phyloP scores from a whole-genome alignment of 495 filamentous ascomycete genomes.

The Lentithecium fluviatile region DNA sequence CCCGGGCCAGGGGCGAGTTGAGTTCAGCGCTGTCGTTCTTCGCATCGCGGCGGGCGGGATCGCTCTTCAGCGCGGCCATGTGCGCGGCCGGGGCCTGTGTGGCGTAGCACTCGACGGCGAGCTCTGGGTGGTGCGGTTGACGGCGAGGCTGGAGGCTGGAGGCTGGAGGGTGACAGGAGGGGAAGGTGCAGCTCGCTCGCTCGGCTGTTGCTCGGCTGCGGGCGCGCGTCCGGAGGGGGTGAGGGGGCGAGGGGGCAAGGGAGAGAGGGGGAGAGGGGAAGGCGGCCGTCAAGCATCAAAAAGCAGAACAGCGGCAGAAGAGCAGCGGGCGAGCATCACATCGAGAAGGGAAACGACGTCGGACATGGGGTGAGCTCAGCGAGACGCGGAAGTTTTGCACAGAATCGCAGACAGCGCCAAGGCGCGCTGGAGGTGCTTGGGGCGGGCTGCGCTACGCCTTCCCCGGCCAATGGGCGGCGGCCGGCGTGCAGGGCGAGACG shows the following conservation, averaged over 20 bases:
- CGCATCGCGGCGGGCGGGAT: conserved; percentile 8
- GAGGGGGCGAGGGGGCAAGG: neutral
- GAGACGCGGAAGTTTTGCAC: neutral
- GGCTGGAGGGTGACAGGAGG: neutral
- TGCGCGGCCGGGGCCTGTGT: conserved; percentile 9
- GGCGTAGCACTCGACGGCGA: neutral
- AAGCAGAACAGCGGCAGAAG: neutral
- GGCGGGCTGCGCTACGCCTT: neutral
- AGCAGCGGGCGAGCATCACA: neutral
- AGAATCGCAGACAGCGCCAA: neutral
- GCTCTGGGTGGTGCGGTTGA: neutral
- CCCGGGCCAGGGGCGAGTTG: conserved; percentile 11
- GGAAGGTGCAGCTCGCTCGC: conserved; percentile 6
- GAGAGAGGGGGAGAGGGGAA: neutral
- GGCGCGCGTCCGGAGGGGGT: neutral
- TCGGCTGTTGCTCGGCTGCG: neutral
- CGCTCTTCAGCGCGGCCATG: conserved; percentile 25
- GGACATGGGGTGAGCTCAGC: neutral
- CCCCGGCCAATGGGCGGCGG: conserved; percentile 10
- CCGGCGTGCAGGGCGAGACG: conserved; percentile 9
- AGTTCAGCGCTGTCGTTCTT: neutral
- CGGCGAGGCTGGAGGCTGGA: neutral
- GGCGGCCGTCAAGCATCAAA: neutral
- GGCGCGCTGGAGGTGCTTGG: neutral
- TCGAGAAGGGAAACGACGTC: neutral